Evolutionary conservation across 2,329 filamentous ascomycete genomes (phyloP).

Genomic region (Neospermospora avenae): DNA sequence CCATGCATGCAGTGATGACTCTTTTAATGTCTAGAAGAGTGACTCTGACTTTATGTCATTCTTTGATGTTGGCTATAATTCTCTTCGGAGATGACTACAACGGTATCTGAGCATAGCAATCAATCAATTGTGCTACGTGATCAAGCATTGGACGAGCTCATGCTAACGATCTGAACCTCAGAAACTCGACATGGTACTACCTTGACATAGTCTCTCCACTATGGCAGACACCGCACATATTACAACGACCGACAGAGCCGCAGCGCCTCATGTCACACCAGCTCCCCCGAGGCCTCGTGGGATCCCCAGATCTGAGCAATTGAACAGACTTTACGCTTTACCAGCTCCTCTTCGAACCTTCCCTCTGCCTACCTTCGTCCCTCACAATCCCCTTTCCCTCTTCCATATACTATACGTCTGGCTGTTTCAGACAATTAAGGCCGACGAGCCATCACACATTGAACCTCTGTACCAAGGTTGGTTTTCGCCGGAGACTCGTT

Average conservation of each 20-base stretch:
- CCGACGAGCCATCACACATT: constrained; percentile 63
- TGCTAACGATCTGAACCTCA: constrained; percentile 16
- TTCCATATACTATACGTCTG: constrained; percentile 77
- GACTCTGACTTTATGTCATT: constrained; percentile 47
- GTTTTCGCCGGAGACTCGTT: constrained; percentile 79
- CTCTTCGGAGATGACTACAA: constrained; percentile 76
- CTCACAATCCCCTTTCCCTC: constrained; percentile 86
- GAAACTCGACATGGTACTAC: constrained; percentile 27
- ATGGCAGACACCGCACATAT: constrained; percentile 28
- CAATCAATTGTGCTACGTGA: constrained; percentile 26
- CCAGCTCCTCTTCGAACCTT: constrained; percentile 78
- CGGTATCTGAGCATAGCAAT: constrained; percentile 79
- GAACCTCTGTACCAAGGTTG: constrained; percentile 65
- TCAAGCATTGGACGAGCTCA: not conserved
- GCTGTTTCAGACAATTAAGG: constrained; percentile 66
- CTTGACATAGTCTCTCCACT: constrained; percentile 21
- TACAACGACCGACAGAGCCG: constrained; percentile 8
- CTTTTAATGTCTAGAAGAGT: constrained; percentile 52
- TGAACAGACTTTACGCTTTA: constrained; percentile 75
- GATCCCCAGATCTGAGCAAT: constrained; percentile 40
- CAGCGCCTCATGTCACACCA: constrained; percentile 2
- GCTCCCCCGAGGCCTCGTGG: constrained; percentile 20
- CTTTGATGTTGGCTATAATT: constrained; percentile 61
- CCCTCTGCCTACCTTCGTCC: constrained; percentile 83
- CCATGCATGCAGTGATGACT: constrained; percentile 57